Evolutionary conservation across 1,139 yeast genomes (phyloP), one percentile per base, ranked within the genome.

Genomic region (Scheffersomyces titani): DNA sequence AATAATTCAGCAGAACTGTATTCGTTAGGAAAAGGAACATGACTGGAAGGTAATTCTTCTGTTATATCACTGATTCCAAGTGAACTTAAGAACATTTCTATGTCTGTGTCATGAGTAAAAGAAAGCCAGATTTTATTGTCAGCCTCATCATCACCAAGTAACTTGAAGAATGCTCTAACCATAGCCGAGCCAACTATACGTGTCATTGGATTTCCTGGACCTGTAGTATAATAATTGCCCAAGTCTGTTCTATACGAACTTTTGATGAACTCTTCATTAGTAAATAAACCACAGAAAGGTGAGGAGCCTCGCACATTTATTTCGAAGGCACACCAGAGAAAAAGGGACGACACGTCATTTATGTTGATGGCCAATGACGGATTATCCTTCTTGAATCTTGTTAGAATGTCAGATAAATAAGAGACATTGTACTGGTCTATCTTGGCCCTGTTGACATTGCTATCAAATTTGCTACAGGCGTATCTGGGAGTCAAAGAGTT

Each of bases 91-190:
- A 76, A 78, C 47, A 81, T 75, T 48, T 81, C 73, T 47, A 86
- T 67, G 64, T 85, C 86, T 50, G 83, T 74, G 64, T 86, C 89
- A 66, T 86, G 90, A 22, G 85, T 74, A 68, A 86, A 86, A 20
- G 81, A 74, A 60, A 82, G 68, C 72, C 73, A 58, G 62, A 78
- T 64, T 68, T 78, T 69, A 67, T 67, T 59, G 63, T 71, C 64
- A 49, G 55, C 57, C 51, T 57, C 55, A 2, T 60, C 57, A 20
- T 73, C 71, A 51, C 67, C 62, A 61, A 84, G 70, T 47, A 83
- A 68, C 21, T 71, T 66, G 47, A 78, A 63, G 7, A 84, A 73
- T 19, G 87, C 85, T 57, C 80, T 74, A 51, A 78, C 73, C 57
- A 75, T 76, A 2, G 78, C 75, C 0, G 84, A 74, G 4, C 86